Evolutionary conservation across 495 filamentous ascomycete species (phyloP).

Genomic region (Astrothelium macrocarpum): DNA sequence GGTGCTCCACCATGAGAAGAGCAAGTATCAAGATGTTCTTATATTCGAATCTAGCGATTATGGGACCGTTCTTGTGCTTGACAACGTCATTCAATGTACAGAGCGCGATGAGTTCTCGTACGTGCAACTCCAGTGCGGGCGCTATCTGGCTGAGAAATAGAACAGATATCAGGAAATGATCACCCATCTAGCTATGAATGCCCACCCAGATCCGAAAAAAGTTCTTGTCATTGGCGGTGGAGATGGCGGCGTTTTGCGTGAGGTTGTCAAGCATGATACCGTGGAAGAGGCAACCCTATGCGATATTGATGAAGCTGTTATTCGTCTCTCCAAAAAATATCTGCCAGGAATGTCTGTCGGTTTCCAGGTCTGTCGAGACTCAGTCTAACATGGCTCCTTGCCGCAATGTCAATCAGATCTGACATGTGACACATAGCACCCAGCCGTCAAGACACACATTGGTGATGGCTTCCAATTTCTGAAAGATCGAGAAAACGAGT

Average conservation of each 20-base stretch:
- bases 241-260: slow-evolving; percentile 91
- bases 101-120: slow-evolving; percentile 96
- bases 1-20: slow-evolving; percentile 97
- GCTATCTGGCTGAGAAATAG: slow-evolving; percentile 4
- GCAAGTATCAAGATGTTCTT: slow-evolving; percentile 95
- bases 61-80: slow-evolving; percentile 92
- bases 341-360: slow-evolving; percentile 89
- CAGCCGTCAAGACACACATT: slow-evolving; percentile 80
- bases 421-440: slow-evolving; percentile 45
- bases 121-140: slow-evolving; percentile 24
- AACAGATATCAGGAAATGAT: slow-evolving; percentile 98
- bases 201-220: slow-evolving; percentile 94
- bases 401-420: neutral
- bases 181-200: slow-evolving; percentile 95
- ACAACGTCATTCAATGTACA: slow-evolving; percentile 98
- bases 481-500: slow-evolving; percentile 81
- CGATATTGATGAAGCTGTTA: slow-evolving; percentile 99
- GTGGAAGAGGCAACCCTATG: slow-evolving; percentile 86
- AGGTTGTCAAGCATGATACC: slow-evolving; percentile 95
- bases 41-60: slow-evolving; percentile 97
- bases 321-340: slow-evolving; percentile 96
- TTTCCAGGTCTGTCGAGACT: slow-evolving; percentile 38
- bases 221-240: slow-evolving; percentile 96
- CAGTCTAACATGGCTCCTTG: neutral
- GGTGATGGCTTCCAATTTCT: slow-evolving; percentile 99